Percentiles rank a stretch among this genome's conserved stretches.
Evolutionary conservation across 1,284 basidiomycete genomes (phyloP).

Genomic region (Malassezia equina): DNA sequence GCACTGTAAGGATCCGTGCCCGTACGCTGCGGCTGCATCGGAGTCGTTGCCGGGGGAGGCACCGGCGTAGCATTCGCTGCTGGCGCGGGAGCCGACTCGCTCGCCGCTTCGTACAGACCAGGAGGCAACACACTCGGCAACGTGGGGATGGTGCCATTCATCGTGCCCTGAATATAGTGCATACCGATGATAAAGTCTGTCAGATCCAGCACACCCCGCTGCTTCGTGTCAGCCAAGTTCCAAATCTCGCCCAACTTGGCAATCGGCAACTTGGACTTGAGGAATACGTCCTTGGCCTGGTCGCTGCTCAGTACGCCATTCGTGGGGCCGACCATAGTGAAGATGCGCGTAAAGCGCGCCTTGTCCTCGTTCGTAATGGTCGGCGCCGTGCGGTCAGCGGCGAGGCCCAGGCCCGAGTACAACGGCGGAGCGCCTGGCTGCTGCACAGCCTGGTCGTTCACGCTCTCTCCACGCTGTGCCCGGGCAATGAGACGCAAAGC

Average conservation of each 20-base stretch:
- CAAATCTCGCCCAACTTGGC: slow-evolving; percentile 90
- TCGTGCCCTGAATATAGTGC: slow-evolving; percentile 76
- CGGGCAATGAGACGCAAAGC: slow-evolving; percentile 82
- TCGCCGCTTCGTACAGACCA: slow-evolving; percentile 70
- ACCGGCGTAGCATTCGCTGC: background rate
- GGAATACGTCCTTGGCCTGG: slow-evolving; percentile 80
- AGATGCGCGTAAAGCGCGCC: slow-evolving; percentile 46
- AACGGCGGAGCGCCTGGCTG: slow-evolving; percentile 63
- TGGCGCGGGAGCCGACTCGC: slow-evolving; percentile 26
- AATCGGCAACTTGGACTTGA: slow-evolving; percentile 80
- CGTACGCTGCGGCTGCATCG: slow-evolving; percentile 11
- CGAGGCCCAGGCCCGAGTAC: slow-evolving; percentile 53
- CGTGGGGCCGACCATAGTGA: slow-evolving; percentile 38
- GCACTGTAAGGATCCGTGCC: slow-evolving; percentile 8
- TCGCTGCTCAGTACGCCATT: slow-evolving; percentile 56
- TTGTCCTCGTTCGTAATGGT: slow-evolving; percentile 39
- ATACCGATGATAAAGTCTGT: slow-evolving; percentile 93
- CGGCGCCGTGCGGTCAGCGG: slow-evolving; percentile 14
- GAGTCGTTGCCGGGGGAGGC: background rate
- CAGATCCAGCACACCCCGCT: slow-evolving; percentile 76
- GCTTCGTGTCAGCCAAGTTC: slow-evolving; percentile 88
- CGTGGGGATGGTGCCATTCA: slow-evolving; percentile 63
- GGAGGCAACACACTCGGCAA: slow-evolving; percentile 75
- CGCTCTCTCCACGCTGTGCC: slow-evolving; percentile 73
- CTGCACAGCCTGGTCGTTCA: slow-evolving; percentile 51